Conservation (phyloP, 441 rosid genomes). For the Brassica hybrid region DNA sequence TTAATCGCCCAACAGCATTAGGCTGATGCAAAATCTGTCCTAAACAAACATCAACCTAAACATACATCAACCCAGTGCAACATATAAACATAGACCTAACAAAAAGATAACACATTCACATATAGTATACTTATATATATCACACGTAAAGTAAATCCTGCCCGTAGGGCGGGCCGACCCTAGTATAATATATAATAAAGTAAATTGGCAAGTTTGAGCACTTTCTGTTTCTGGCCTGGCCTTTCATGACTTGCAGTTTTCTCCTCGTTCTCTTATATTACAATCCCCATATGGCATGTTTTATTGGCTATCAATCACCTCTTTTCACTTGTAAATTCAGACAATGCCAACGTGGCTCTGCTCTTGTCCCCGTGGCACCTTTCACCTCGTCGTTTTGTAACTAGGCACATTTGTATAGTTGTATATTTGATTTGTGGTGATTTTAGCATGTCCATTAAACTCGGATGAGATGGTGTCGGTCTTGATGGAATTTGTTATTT, state of each 20-base stretch:
- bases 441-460: background rate
- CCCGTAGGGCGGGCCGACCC: no score
- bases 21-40: background rate
- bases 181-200: background rate
- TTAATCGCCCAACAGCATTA: no score
- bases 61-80: background rate
- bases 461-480: background rate
- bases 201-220: slow-evolving; percentile 31
- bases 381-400: slow-evolving; percentile 40
- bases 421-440: background rate
- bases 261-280: slow-evolving; percentile 36
- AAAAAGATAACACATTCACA: no score
- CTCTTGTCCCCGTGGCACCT: slow-evolving; percentile 30
- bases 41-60: no score
- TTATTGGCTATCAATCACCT: slow-evolving; percentile 22
- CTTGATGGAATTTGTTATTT: background rate
- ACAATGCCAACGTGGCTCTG: slow-evolving; percentile 29
- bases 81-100: background rate
- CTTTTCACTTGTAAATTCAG: slow-evolving; percentile 2
- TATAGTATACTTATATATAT: no score
- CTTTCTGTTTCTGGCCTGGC: slow-evolving; percentile 39
- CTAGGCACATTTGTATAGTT: background rate
- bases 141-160: no score
- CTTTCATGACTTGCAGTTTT: slow-evolving; percentile 36
- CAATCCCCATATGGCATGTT: slow-evolving; percentile 7